Evolutionary conservation across 1,284 basidiomycete species (phyloP), one percentile per base, ranked within the genome.

Genomic region (Filobasidium uniguttulatum): DNA sequence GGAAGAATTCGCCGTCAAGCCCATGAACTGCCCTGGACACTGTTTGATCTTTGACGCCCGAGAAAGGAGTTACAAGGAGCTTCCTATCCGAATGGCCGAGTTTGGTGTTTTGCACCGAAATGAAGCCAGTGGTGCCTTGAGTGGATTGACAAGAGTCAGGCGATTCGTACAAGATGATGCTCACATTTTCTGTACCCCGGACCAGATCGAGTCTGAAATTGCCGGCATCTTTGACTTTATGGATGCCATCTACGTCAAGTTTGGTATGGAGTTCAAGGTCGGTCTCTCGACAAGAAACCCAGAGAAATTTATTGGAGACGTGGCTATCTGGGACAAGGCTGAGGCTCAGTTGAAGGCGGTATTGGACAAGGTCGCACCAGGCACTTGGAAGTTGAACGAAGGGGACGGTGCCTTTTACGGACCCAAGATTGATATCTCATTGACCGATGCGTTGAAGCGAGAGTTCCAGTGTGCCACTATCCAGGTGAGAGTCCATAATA

Each of bases 1-100:
- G 72, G 91, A 97, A 70, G 78, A 79, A 62, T 94, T 86, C 78
- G 90, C 77, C 1, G 75, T 93, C 53, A 97, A 97, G 72, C 94
- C 94, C 17, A 99, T 99, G 94, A 99, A 99, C 71, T 98, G 94
- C 67, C 94, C 94, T 0, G 93, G 93, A 8, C 94, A 98, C 70
- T 91, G 87, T 67, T 71, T 98, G 54, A 88, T 98, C 63, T 99
- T 98, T 64, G 93, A 89, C 69, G 83, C 86, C 17, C 78, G 87
- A 55, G 93, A 97, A 68, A 80, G 94, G 55, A 85, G 82, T 55
- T 97, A 97, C 75, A 85, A 84, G 67, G 94, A 99, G 70, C 75
- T 98, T 19, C 94, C 94, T 2, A 81, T 99, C 57, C 81, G 94
- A 19, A 86, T 96, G 80, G 94, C 94, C 15, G 94, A 99, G 67